phyloP scores from a whole-genome alignment of 2,329 filamentous ascomycete genomes.

The Scolecobasidium constrictum region DNA sequence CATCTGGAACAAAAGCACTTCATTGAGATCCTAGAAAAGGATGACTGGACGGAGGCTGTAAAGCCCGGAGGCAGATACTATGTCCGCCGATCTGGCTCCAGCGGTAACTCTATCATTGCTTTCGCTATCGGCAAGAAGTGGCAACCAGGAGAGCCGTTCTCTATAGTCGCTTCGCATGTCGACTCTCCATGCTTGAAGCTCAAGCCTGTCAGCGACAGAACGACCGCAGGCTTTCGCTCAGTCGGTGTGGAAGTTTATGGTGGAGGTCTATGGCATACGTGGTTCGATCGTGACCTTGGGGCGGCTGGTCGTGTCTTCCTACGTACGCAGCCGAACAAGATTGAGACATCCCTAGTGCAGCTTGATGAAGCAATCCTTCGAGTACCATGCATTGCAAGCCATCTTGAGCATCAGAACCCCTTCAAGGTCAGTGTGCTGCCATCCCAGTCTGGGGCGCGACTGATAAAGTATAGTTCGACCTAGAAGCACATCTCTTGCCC shows the following conservation, averaged over 20 bases:
- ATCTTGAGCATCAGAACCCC: constrained; percentile 64
- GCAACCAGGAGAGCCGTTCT: constrained; percentile 79
- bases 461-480: too few species aligned
- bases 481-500: not conserved
- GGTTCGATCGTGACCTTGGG: constrained; percentile 90
- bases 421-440: too few species aligned
- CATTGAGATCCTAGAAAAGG: constrained; percentile 51
- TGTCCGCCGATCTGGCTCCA: constrained; percentile 85
- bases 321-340: constrained; percentile 57
- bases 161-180: constrained; percentile 92
- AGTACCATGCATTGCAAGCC: constrained; percentile 87
- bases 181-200: constrained; percentile 86
- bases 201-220: constrained; percentile 90
- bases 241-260: constrained; percentile 95
- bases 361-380: constrained; percentile 85
- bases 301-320: constrained; percentile 84
- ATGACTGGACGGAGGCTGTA: constrained; percentile 72
- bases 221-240: constrained; percentile 77
- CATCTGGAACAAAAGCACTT: not conserved
- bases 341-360: constrained; percentile 77
- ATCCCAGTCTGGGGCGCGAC: too few species aligned
- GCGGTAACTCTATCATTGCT: constrained; percentile 69
- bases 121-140: constrained; percentile 87
- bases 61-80: constrained; percentile 91
- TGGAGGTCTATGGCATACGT: constrained; percentile 94